phyloP scores from a whole-genome alignment of 2,329 filamentous ascomycete genomes.

The Aspergillus jensenii region DNA sequence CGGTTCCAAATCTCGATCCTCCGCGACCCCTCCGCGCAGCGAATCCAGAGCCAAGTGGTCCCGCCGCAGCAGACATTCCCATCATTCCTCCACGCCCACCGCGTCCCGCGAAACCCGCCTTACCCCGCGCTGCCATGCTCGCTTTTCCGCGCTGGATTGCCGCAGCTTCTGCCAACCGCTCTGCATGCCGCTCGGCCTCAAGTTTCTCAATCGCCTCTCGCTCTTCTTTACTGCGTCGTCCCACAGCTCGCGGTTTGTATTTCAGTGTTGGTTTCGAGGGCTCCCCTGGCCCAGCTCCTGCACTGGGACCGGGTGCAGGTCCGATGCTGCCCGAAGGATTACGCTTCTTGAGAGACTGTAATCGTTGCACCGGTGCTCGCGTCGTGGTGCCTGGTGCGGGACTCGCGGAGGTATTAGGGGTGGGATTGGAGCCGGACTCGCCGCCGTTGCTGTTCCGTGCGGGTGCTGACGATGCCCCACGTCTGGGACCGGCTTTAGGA shows the following conservation, averaged over 20 bases:
- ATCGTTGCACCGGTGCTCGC: conserved; percentile 40
- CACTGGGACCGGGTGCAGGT: conserved; percentile 2
- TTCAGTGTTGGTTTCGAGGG: conserved; percentile 41
- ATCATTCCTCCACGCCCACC: conserved; percentile 29
- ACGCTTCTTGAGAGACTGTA: conserved; percentile 44
- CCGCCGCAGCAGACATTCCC: conserved; percentile 24
- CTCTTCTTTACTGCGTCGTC: conserved; percentile 46
- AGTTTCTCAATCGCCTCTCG: conserved; percentile 44
- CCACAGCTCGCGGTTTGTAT: conserved; percentile 43
- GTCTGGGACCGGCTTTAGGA: conserved; percentile 32
- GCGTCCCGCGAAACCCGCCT: conserved; percentile 27
- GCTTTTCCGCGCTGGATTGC: conserved; percentile 34
- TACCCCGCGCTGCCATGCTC: conserved; percentile 21
- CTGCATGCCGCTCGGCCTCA: conserved; percentile 42
- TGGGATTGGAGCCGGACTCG: conserved; percentile 7
- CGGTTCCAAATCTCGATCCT: conserved; percentile 21
- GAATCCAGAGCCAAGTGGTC: conserved; percentile 28
- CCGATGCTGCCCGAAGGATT: conserved; percentile 38
- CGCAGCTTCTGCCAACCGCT: conserved; percentile 40
- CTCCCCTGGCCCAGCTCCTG: conserved; percentile 23
- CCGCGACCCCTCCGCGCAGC: conserved; percentile 25
- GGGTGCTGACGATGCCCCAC: conserved; percentile 19
- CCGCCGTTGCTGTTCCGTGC: conserved; percentile 17
- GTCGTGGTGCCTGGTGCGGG: conserved; percentile 15
- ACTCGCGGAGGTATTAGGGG: conserved; percentile 15